phyloP scores from a whole-genome alignment of 139 green algal species.

The Coccomyxa sp. region DNA sequence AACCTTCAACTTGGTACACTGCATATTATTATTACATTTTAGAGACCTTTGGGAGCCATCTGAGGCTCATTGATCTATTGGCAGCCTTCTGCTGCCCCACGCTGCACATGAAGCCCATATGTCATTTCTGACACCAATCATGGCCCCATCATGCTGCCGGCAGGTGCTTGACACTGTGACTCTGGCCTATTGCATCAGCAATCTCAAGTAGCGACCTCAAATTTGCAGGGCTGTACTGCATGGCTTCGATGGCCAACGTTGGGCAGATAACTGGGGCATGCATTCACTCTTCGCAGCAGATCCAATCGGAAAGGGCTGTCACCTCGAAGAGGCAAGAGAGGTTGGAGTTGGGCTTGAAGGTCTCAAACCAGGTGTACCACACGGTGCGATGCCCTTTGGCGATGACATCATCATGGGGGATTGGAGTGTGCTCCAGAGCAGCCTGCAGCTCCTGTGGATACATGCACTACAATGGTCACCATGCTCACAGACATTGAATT shows the following conservation, averaged over 20 bases:
- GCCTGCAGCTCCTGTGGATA: not conserved
- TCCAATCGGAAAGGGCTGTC: no score
- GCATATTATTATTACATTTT: not conserved
- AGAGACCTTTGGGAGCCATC: not conserved
- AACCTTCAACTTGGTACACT: not conserved
- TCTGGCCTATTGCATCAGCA: no score
- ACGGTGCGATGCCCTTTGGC: not conserved
- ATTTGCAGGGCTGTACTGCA: not conserved
- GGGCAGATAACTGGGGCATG: no score
- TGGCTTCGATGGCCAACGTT: no score
- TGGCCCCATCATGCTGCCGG: not conserved
- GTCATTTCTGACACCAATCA: no score
- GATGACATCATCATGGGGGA: not conserved
- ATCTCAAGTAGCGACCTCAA: not conserved
- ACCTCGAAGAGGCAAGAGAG: not conserved
- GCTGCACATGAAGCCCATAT: not conserved
- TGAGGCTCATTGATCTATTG: not conserved
- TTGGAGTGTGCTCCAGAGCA: not conserved
- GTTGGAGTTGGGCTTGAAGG: not conserved
- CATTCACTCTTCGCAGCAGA: no score
- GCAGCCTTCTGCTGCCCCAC: not conserved
- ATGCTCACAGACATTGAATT: not conserved
- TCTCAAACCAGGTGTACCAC: conserved; percentile 1
- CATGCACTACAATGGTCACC: not conserved
- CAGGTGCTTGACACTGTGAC: not conserved